Conservation (phyloP, 495 filamentous ascomycete genomes). For the Podospora anserina region DNA sequence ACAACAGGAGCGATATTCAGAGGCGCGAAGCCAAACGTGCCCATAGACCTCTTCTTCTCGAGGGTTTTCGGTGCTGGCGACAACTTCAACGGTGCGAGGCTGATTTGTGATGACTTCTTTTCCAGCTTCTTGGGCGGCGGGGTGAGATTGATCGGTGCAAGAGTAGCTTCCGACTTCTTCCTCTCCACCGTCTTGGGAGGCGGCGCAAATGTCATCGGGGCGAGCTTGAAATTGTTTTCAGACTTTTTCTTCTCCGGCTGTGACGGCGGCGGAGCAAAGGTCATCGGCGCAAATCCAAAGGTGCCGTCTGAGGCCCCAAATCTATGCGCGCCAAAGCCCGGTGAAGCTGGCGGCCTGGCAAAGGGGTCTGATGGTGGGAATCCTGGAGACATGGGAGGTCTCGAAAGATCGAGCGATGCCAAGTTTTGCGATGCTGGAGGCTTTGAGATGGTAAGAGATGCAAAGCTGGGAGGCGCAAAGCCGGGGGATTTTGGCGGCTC, state of each 20-base stretch:
- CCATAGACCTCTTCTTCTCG: background rate
- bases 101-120: constrained; percentile 18
- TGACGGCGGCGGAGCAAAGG: constrained; percentile 21
- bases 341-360: constrained; percentile 30
- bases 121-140: constrained; percentile 18
- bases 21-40: background rate
- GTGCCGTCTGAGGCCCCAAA: constrained; percentile 29
- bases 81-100: constrained; percentile 2
- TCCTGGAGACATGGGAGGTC: constrained; percentile 29
- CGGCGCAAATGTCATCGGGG: background rate
- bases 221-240: constrained; percentile 17
- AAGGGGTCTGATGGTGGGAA: constrained; percentile 10
- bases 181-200: background rate
- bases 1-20: constrained; percentile 7
- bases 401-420: constrained; percentile 19
- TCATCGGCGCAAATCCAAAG: constrained; percentile 37
- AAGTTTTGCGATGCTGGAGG: constrained; percentile 13
- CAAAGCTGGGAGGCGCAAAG: constrained; percentile 14
- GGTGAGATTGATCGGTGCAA: constrained; percentile 12
- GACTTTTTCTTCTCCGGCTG: constrained; percentile 20
- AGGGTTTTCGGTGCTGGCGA: background rate
- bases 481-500: constrained; percentile 21
- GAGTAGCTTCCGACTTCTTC: background rate
- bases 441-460: constrained; percentile 12
- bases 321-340: constrained; percentile 40